These are phyloP conservation scores for Afroboletus lepidellus DNA, from an alignment of 1,284 basidiomycete species.

Conservation along the genomic window DNA sequence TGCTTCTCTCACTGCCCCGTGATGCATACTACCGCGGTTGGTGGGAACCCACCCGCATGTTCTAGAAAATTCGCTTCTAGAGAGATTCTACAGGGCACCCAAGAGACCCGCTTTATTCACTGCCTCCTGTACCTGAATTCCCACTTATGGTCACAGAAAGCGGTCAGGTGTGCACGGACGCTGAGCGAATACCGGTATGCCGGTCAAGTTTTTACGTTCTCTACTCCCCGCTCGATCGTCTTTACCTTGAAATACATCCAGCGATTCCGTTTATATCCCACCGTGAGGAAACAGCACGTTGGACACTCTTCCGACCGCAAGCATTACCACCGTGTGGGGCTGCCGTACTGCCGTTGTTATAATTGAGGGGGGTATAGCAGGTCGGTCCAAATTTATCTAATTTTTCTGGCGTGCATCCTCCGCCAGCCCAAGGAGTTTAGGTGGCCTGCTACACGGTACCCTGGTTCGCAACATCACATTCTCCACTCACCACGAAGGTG, in stretches of 20 bases:
- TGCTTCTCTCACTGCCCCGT: too few species aligned
- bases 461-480: background rate
- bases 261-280: conserved; percentile 4
- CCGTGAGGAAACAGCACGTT: conserved; percentile 2
- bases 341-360: background rate
- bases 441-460: background rate
- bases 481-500: background rate
- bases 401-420: background rate
- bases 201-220: conserved; percentile 8
- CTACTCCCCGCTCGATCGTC: background rate
- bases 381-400: background rate
- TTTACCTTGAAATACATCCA: background rate
- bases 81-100: background rate
- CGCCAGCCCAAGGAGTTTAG: background rate
- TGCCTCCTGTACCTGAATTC: background rate
- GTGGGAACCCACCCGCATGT: background rate
- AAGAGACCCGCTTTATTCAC: background rate
- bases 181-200: background rate
- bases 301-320: background rate
- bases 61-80: background rate
- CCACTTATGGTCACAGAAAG: background rate
- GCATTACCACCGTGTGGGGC: conserved; percentile 3
- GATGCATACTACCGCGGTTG: too few species aligned
- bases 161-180: background rate
- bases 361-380: background rate